A percentile compares a stretch with the other conserved stretches of the same genome.
Evolutionary conservation across 2,329 filamentous ascomycete species (phyloP).

Genomic region (Fusarium globosum): DNA sequence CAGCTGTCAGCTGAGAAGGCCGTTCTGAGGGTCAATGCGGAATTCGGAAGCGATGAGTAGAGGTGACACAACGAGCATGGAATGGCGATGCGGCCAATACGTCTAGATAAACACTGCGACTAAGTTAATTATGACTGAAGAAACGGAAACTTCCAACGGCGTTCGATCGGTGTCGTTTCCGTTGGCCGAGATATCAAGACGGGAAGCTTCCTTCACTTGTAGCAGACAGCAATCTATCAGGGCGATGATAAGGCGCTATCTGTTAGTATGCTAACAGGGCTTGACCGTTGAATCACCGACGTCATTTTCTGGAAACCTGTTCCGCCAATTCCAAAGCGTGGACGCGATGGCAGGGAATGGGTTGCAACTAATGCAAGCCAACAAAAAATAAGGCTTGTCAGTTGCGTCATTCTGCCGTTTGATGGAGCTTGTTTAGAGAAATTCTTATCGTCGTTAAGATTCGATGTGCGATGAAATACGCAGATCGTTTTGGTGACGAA

Average conservation of each 20-base stretch:
- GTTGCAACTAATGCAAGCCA: constrained; percentile 15
- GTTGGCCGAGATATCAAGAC: neutral
- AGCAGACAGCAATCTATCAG: neutral
- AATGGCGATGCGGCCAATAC: no score
- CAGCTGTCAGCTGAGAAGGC: constrained; percentile 11
- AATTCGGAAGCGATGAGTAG: neutral
- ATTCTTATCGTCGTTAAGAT: neutral
- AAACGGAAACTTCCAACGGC: neutral
- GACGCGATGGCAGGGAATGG: neutral
- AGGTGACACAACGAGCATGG: neutral
- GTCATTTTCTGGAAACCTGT: neutral
- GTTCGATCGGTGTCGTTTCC: neutral
- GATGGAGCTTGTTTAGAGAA: accelerated
- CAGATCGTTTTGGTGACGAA: neutral
- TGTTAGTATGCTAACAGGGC: neutral
- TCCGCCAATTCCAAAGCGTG: neutral
- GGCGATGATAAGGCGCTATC: accelerated
- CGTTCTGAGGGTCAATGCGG: neutral
- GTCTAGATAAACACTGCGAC: neutral
- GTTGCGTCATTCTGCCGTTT: constrained; percentile 5
- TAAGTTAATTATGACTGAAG: neutral
- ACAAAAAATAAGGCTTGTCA: neutral
- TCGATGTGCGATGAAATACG: neutral
- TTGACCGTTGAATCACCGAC: neutral
- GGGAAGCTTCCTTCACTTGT: neutral